A percentile compares a stretch with the other conserved stretches of the same genome.
These are phyloP conservation scores for Venturia asperata DNA, from an alignment of 2,329 filamentous ascomycete species.

Conservation along the genomic window DNA sequence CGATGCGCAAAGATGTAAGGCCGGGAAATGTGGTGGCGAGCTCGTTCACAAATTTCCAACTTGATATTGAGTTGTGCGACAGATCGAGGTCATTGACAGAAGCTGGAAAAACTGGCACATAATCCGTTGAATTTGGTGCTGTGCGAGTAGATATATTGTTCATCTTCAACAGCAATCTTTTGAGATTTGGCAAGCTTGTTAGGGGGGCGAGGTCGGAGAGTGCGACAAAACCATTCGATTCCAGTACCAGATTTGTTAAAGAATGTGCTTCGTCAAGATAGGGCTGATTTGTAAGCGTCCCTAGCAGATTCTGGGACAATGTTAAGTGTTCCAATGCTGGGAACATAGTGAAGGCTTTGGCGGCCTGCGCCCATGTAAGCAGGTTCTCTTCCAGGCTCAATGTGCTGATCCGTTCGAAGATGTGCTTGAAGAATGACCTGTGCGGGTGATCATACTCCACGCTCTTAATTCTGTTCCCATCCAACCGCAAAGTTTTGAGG, in stretches of 20 bases:
- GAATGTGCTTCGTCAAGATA: conserved; percentile 24
- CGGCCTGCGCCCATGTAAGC: conserved; percentile 32
- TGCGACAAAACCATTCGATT: conserved; percentile 49
- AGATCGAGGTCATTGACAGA: conserved; percentile 38
- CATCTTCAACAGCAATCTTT: conserved; percentile 58
- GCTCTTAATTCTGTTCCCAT: conserved; percentile 60
- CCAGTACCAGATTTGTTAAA: conserved; percentile 25
- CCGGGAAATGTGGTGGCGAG: conserved; percentile 64
- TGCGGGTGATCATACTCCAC: conserved; percentile 26
- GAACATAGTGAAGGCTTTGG: conserved; percentile 6
- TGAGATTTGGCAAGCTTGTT: conserved; percentile 49
- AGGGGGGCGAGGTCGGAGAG: conserved; percentile 54
- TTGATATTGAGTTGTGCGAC: conserved; percentile 40
- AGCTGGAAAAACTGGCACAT: conserved; percentile 25
- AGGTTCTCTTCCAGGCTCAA: conserved; percentile 46
- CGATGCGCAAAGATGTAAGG: conserved; percentile 66
- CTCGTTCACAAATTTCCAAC: conserved; percentile 67
- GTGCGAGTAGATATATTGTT: conserved; percentile 56
- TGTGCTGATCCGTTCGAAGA: conserved; percentile 35
- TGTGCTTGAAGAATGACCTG: conserved; percentile 24
- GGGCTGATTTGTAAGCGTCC: conserved; percentile 1
- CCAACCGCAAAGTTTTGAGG: conserved; percentile 53
- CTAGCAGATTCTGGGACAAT: conserved; percentile 11
- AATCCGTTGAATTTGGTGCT: conserved; percentile 16
- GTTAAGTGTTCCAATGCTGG: neutral